Evolutionary conservation across 208 protist species (phyloP), one percentile per base, ranked within the genome.

Genomic region (Willaertia magna): DNA sequence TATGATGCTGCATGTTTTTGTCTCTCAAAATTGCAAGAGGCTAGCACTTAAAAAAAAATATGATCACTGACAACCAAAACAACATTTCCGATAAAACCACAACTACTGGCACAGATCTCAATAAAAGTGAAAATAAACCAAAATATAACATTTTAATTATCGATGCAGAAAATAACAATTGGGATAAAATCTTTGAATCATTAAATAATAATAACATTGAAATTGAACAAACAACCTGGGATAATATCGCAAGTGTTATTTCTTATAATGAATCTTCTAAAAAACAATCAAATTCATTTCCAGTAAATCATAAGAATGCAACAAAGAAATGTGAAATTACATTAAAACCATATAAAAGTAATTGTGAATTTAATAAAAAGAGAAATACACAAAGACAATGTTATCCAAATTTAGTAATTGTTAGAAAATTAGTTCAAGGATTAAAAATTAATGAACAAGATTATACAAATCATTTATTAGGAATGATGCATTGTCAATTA

Each of bases 401-500:
- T 26, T 44, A 40, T 30, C 20, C 44, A 26, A 9, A 82, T 40
- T 82, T 52, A 55, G 76, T 52, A 11, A 12, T 82, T 4, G 44
- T 82, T 30, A 48, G 76, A 46, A 52, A 52, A 40, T 52, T 82
- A 20, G 76, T 82, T 52, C 22, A 42, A 11, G 76, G 76, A 52
- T 43, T 82, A 22, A 82, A 52, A 74, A 30, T 44, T 46, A 16
- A 85, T 67, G 44, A 85, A 47, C 87, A 87, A 12, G 85, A 89
- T 78, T 87, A 79, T 59, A 55, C 61, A 16, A 88, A 85, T 67
- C 74, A 75, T 42, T 85, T 89, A 30, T 86, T 79, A 26, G 85
- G 79, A 22, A 39, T 89, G 18, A 85, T 88, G 22, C 61, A 86
- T 59, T 59, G 67, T 30, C 39, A 78, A 34, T 40, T 89, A 0